Percentiles rank a stretch among this genome's conserved stretches.
phyloP scores from a whole-genome alignment of 768 basidiomycete genomes.

The Termitomyces bulborhizus region DNA sequence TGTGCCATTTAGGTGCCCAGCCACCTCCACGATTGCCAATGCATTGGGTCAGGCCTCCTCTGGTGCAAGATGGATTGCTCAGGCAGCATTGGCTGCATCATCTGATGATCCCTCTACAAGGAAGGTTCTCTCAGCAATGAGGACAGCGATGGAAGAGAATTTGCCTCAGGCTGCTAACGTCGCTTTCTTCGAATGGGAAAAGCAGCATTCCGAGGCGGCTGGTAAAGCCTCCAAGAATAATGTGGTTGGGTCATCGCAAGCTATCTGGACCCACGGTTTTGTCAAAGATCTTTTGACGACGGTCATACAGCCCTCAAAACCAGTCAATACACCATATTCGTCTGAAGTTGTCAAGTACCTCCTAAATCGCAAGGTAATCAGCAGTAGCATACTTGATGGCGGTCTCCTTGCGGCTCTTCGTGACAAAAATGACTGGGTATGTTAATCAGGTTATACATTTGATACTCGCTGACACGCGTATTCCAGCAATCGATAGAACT shows the following conservation, averaged over 20 bases:
- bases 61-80: slow-evolving; percentile 12
- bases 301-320: slow-evolving; percentile 37
- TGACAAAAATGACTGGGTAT: slow-evolving; percentile 63
- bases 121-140: slow-evolving; percentile 21
- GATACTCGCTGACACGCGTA: neutral
- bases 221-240: slow-evolving; percentile 1
- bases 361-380: slow-evolving; percentile 50
- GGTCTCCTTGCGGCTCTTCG: slow-evolving; percentile 51
- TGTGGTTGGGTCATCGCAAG: neutral
- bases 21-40: slow-evolving; percentile 48
- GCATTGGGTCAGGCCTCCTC: slow-evolving; percentile 14
- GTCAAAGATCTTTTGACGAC: slow-evolving; percentile 53
- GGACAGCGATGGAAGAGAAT: slow-evolving; percentile 21
- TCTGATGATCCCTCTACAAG: slow-evolving; percentile 13
- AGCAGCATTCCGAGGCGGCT: slow-evolving; percentile 23
- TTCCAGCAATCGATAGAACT: slow-evolving; percentile 40
- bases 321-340: slow-evolving; percentile 38
- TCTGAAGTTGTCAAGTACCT: slow-evolving; percentile 51
- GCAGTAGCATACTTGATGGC: slow-evolving; percentile 54
- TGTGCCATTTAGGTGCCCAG: slow-evolving; percentile 49
- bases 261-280: slow-evolving; percentile 37
- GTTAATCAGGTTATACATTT: slow-evolving; percentile 7
- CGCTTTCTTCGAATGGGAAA: slow-evolving; percentile 59
- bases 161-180: slow-evolving; percentile 47
- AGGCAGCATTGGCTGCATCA: neutral